Conservation (phyloP, 352 stramenopile species). For the Paralagenidium karlingii region DNA sequence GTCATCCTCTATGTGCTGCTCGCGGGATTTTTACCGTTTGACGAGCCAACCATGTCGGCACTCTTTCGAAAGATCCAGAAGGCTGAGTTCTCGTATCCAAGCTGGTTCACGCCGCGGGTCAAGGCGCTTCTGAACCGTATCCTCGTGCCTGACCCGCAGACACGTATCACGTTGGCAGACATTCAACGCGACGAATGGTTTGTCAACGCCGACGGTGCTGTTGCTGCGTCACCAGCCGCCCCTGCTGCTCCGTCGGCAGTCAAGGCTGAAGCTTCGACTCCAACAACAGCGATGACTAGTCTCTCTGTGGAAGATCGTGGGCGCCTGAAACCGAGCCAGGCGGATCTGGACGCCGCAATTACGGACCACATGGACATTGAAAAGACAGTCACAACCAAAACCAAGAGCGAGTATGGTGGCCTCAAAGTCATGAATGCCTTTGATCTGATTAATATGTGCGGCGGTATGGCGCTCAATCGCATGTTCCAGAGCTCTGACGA, state of each 20-base stretch:
- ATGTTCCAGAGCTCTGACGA: slow-evolving; percentile 85
- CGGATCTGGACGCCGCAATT: slow-evolving; percentile 71
- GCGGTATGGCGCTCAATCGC: slow-evolving; percentile 81
- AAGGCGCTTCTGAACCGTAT: slow-evolving; percentile 87
- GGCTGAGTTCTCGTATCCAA: slow-evolving; percentile 91
- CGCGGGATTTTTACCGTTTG: slow-evolving; percentile 89
- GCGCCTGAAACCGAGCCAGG: slow-evolving; percentile 72
- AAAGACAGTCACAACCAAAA: slow-evolving; percentile 44
- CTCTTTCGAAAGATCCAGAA: slow-evolving; percentile 97
- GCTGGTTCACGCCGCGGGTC: slow-evolving; percentile 83
- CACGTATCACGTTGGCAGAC: slow-evolving; percentile 76
- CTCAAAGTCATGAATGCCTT: slow-evolving; percentile 88
- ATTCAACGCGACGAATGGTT: slow-evolving; percentile 89
- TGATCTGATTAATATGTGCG: slow-evolving; percentile 89
- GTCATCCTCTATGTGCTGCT: slow-evolving; percentile 97
- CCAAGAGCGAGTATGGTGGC: slow-evolving; percentile 36
- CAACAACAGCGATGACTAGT: not conserved
- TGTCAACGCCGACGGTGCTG: slow-evolving; percentile 34
- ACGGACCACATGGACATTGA: slow-evolving; percentile 69
- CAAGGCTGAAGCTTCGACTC: slow-evolving; percentile 11
- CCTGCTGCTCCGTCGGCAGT: not conserved
- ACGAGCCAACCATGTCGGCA: slow-evolving; percentile 91
- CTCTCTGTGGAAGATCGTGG: too few relatives aligned
- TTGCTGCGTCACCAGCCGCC: not conserved
- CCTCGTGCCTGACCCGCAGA: slow-evolving; percentile 85